Evolutionary conservation across 345 rosid genomes (phyloP).

Genomic region (Cardamine chenopodiifolia): DNA sequence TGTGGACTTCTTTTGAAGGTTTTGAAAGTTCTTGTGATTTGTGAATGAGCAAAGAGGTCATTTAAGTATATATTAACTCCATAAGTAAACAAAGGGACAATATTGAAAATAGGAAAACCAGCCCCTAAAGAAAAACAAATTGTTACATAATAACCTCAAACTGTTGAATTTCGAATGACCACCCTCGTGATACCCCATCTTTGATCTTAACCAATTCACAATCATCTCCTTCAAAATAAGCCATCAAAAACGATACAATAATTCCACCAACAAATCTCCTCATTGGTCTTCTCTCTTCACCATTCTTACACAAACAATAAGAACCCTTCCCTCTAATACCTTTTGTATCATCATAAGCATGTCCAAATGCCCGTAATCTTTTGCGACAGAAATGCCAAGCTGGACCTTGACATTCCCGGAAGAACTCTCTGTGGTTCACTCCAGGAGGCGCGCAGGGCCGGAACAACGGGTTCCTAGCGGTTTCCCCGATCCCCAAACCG

Average conservation of each 20-base stretch:
- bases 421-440: slow-evolving; percentile 73
- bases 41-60: background rate
- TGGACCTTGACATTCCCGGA: slow-evolving; percentile 62
- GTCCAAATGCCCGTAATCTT: slow-evolving; percentile 79
- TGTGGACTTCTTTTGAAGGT: background rate
- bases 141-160: slow-evolving; percentile 45
- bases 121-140: background rate
- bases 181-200: slow-evolving; percentile 49
- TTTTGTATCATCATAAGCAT: slow-evolving; percentile 75
- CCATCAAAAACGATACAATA: slow-evolving; percentile 68
- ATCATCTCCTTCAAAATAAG: slow-evolving; percentile 58
- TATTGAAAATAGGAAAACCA: background rate
- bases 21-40: background rate
- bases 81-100: background rate
- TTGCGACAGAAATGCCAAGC: slow-evolving; percentile 75
- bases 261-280: slow-evolving; percentile 74
- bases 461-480: slow-evolving; percentile 50
- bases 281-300: slow-evolving; percentile 72
- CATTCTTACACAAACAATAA: slow-evolving; percentile 75
- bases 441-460: slow-evolving; percentile 85
- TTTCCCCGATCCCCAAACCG: slow-evolving; percentile 78
- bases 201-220: slow-evolving; percentile 54
- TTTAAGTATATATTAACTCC: background rate
- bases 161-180: slow-evolving; percentile 59
- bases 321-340: slow-evolving; percentile 62